Percentiles rank a stretch among this genome's conserved stretches.
These are phyloP conservation scores for Kodamaea kakaduensis DNA, from an alignment of 805 yeast species.

Conservation along the genomic window DNA sequence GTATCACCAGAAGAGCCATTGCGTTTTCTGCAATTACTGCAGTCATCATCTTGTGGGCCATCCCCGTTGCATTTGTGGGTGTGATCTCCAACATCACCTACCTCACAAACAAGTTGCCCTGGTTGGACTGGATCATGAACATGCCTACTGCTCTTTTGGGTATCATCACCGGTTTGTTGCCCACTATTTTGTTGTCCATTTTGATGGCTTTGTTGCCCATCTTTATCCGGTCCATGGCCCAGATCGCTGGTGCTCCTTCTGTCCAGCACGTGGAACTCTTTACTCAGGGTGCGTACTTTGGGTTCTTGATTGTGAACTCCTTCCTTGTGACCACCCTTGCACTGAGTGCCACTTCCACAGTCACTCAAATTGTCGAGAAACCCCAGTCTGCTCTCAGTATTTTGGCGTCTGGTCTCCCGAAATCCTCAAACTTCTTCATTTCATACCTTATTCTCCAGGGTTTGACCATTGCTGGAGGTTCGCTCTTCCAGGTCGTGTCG, in stretches of 20 bases:
- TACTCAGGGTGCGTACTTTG: conserved; percentile 87
- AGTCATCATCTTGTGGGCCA: conserved; percentile 62
- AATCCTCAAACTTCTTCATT: conserved; percentile 87
- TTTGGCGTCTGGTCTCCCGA: conserved; percentile 76
- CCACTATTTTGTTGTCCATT: conserved; percentile 73
- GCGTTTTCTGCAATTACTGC: conserved; percentile 54
- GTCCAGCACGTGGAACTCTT: conserved; percentile 68
- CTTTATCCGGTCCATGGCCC: conserved; percentile 73
- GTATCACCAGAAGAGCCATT: conserved; percentile 48
- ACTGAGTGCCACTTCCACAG: conserved; percentile 79
- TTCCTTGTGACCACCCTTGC: conserved; percentile 81
- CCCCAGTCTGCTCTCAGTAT: conserved; percentile 73
- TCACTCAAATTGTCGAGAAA: conserved; percentile 58
- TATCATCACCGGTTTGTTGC: conserved; percentile 81
- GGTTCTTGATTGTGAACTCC: conserved; percentile 86
- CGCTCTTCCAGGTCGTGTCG: conserved; percentile 64
- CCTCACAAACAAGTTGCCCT: conserved; percentile 66
- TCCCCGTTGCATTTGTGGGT: conserved; percentile 98
- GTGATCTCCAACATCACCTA: conserved; percentile 80
- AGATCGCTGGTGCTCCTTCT: conserved; percentile 67
- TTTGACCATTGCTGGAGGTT: conserved; percentile 69
- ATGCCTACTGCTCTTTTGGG: conserved; percentile 73
- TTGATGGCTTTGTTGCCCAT: conserved; percentile 87
- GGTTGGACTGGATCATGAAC: conserved; percentile 69
- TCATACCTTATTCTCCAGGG: conserved; percentile 81